Evolutionary conservation across 169 alveolate genomes (phyloP).

Genomic region (Eimeria zaria): DNA sequence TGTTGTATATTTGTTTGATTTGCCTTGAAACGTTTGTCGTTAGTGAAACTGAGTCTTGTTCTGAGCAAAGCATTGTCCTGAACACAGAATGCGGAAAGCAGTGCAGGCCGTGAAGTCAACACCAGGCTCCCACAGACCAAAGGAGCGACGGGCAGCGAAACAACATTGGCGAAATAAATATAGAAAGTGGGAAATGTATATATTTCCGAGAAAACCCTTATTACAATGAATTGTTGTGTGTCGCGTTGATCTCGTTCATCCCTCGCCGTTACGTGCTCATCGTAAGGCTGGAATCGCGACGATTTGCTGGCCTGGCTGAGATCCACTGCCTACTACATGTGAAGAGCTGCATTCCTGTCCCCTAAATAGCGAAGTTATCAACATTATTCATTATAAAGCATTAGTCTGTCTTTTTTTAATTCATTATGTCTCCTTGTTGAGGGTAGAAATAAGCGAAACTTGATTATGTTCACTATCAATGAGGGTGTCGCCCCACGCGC

Average conservation of each 20-base stretch:
- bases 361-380: too few relatives aligned
- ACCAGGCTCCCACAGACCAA: background rate
- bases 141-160: background rate
- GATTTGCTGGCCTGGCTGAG: too few relatives aligned
- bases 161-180: background rate
- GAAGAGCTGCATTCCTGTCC: too few relatives aligned
- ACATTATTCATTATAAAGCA: too few relatives aligned
- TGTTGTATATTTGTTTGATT: background rate
- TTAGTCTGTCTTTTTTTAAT: too few relatives aligned
- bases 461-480: too few relatives aligned
- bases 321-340: too few relatives aligned
- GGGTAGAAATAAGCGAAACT: too few relatives aligned
- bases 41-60: background rate
- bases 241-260: background rate
- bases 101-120: background rate
- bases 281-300: background rate
- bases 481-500: too few relatives aligned
- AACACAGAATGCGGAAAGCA: background rate
- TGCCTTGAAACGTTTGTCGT: background rate
- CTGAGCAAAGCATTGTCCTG: background rate
- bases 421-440: too few relatives aligned
- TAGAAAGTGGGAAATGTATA: background rate
- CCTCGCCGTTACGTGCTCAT: background rate
- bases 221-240: background rate
- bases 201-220: background rate